These are phyloP conservation scores for Teratosphaeriaceae sp. DNA, from an alignment of 2,329 filamentous ascomycete genomes.

Conservation along the genomic window DNA sequence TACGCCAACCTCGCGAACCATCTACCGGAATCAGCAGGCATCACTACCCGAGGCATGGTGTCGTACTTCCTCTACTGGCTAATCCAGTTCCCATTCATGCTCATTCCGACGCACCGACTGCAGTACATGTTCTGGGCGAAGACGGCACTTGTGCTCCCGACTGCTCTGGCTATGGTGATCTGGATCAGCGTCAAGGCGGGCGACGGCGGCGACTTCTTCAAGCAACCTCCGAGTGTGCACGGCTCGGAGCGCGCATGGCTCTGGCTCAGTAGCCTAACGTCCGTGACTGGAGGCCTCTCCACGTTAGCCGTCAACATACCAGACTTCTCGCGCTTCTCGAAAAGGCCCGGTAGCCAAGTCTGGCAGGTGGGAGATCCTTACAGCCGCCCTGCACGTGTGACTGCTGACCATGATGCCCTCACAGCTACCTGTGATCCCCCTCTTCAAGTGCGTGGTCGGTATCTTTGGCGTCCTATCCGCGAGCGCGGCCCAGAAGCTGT, in stretches of 20 bases:
- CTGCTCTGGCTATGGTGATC: slow-evolving; percentile 22
- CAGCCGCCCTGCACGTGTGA: too few species aligned
- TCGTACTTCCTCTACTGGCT: slow-evolving; percentile 36
- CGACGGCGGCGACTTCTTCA: slow-evolving; percentile 11
- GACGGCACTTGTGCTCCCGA: slow-evolving; percentile 26
- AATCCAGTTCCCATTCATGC: slow-evolving; percentile 37
- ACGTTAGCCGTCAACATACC: slow-evolving; percentile 42
- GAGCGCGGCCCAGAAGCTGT: slow-evolving; percentile 45
- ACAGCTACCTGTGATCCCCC: slow-evolving; percentile 11
- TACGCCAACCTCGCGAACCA: slow-evolving; percentile 31
- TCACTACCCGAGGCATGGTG: slow-evolving; percentile 37
- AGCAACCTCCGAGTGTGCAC: slow-evolving; percentile 14
- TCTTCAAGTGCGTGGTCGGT: slow-evolving; percentile 49
- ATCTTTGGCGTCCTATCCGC: slow-evolving; percentile 52
- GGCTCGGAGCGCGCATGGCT: slow-evolving; percentile 29
- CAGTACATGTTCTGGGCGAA: slow-evolving; percentile 30
- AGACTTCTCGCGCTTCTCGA: slow-evolving; percentile 11
- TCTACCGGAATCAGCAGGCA: slow-evolving; percentile 34
- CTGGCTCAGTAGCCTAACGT: slow-evolving; percentile 40
- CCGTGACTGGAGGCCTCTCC: slow-evolving; percentile 45
- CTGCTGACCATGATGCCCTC: too few species aligned
- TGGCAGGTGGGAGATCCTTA: too few species aligned
- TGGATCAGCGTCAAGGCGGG: slow-evolving; percentile 19
- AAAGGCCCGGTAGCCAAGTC: slow-evolving; percentile 10
- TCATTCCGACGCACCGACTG: slow-evolving; percentile 22